Evolutionary conservation across 257 asterid species (phyloP).

Genomic region (Thymus quinquecostatus): DNA sequence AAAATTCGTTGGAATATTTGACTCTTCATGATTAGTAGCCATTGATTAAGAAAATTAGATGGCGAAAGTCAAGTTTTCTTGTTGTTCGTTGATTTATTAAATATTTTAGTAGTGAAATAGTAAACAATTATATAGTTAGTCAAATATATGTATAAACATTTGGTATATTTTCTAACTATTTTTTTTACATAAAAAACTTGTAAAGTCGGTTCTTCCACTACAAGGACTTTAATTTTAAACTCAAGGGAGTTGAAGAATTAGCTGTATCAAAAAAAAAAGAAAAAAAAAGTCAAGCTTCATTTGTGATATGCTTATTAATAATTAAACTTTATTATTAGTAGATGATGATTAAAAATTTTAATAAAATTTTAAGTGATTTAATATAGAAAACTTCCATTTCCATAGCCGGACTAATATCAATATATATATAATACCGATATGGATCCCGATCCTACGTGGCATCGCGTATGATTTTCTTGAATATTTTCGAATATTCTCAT

Average conservation of each 20-base stretch:
- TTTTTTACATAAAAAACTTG: not conserved
- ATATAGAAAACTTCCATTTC: not conserved
- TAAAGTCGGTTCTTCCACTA: not conserved
- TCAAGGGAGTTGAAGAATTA: not conserved
- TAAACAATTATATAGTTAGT: constrained; percentile 7
- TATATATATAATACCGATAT: too few relatives aligned
- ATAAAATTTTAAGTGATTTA: not conserved
- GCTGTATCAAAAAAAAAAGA: not conserved
- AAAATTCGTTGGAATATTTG: too few relatives aligned
- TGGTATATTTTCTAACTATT: too few relatives aligned
- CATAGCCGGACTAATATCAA: not conserved
- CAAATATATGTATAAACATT: not conserved
- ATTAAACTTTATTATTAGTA: not conserved
- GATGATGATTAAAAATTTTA: not conserved
- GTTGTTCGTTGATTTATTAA: not conserved
- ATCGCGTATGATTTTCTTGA: too few relatives aligned
- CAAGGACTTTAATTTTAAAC: not conserved
- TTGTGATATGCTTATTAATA: not conserved
- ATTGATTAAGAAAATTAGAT: constrained; percentile 20
- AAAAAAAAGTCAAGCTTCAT: constrained; percentile 4
- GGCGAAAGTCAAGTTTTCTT: constrained; percentile 29
- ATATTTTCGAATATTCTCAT: too few relatives aligned
- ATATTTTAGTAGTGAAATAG: not conserved
- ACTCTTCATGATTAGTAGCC: too few relatives aligned
- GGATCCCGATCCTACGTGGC: too few relatives aligned